Evolutionary conservation across 2,329 filamentous ascomycete genomes (phyloP).

Genomic region (Thelonectria olida): DNA sequence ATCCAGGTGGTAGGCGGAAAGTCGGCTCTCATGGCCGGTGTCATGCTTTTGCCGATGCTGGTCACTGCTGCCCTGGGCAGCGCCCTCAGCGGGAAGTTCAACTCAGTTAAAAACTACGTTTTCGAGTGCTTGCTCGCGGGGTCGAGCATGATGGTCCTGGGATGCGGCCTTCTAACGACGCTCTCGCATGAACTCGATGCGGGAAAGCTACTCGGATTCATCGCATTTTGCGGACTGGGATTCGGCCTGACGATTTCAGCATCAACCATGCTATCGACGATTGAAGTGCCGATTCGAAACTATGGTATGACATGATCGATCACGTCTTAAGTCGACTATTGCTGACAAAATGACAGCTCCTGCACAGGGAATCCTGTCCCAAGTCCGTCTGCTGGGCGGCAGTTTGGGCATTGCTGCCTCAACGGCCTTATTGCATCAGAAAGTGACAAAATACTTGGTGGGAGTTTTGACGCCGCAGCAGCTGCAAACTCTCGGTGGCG

Average conservation of each 20-base stretch:
- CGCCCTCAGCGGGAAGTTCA: conserved; percentile 52
- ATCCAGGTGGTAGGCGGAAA: conserved; percentile 61
- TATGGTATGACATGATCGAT: conserved; percentile 50
- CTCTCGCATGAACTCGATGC: conserved; percentile 45
- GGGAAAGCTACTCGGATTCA: conserved; percentile 57
- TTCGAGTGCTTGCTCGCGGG: conserved; percentile 55
- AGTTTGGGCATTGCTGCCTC: conserved; percentile 64
- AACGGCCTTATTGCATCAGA: conserved; percentile 54
- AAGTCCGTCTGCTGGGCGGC: conserved; percentile 61
- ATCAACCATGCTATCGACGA: conserved; percentile 55
- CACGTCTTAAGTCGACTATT: not conserved
- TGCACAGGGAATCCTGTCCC: conserved; percentile 62
- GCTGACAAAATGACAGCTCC: conserved; percentile 49
- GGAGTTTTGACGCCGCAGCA: conserved; percentile 42
- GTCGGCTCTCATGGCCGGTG: conserved; percentile 55
- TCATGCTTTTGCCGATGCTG: conserved; percentile 64
- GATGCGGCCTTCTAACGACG: conserved; percentile 58
- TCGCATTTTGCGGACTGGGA: conserved; percentile 62
- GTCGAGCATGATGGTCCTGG: conserved; percentile 54
- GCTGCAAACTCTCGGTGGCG: conserved; percentile 37
- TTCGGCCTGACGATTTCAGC: conserved; percentile 59
- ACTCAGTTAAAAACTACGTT: conserved; percentile 51
- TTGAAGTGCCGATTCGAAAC: conserved; percentile 54
- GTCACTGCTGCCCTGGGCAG: conserved; percentile 58
- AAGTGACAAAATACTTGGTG: conserved; percentile 40